These are phyloP conservation scores for Solanum bulbocastanum DNA, from an alignment of 257 asterid genomes.

Conservation along the genomic window DNA sequence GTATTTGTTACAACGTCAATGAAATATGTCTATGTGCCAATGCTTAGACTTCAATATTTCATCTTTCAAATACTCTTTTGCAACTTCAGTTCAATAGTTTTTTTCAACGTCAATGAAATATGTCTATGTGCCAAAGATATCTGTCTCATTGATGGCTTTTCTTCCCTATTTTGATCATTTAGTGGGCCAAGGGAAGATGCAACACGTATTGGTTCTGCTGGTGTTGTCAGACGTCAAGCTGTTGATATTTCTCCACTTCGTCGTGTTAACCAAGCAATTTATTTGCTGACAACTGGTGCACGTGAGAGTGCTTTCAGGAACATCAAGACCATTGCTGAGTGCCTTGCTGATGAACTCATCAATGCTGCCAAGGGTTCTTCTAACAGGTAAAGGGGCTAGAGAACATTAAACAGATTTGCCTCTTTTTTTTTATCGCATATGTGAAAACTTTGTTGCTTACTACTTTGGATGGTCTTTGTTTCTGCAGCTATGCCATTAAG, in stretches of 20 bases:
- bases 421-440: background rate
- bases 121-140: background rate
- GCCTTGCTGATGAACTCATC: slow-evolving; percentile 82
- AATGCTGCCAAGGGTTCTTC: slow-evolving; percentile 85
- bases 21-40: no score
- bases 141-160: background rate
- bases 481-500: slow-evolving; percentile 21
- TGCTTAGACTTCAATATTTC: no score
- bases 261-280: slow-evolving; percentile 73
- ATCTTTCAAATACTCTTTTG: background rate
- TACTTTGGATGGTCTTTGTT: background rate
- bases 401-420: no score
- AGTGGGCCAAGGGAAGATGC: slow-evolving; percentile 91
- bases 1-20: no score
- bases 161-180: background rate
- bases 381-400: slow-evolving; percentile 30
- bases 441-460: background rate
- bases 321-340: slow-evolving; percentile 60
- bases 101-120: background rate
- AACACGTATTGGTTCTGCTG: slow-evolving; percentile 78
- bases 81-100: background rate
- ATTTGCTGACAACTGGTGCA: slow-evolving; percentile 70
- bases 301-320: slow-evolving; percentile 79
- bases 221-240: slow-evolving; percentile 84
- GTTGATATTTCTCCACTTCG: slow-evolving; percentile 83